These are phyloP conservation scores for Colletotrichum sp. DNA, from an alignment of 2,329 filamentous ascomycete species.

Conservation along the genomic window DNA sequence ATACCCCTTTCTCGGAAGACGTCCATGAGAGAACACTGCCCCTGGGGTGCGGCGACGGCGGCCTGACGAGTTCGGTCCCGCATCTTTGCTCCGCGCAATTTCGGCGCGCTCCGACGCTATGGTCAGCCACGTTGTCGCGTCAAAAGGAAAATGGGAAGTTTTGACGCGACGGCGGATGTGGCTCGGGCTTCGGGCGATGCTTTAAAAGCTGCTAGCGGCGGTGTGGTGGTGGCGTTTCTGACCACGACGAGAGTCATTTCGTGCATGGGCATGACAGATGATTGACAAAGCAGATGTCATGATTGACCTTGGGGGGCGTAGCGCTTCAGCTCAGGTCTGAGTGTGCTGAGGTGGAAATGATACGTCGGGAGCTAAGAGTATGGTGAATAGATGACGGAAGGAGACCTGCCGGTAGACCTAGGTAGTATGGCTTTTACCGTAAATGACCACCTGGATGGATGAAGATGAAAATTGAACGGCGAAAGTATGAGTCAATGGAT, in stretches of 20 bases:
- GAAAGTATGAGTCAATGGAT: rapidly evolving
- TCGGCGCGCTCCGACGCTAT: background rate
- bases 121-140: background rate
- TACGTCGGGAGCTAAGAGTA: background rate
- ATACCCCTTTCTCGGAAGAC: background rate
- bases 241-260: background rate
- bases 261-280: background rate
- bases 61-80: background rate
- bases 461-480: background rate
- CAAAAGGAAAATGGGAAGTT: background rate
- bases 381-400: background rate
- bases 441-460: no score
- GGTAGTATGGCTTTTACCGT: rapidly evolving
- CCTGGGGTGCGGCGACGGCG: background rate
- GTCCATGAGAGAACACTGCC: background rate
- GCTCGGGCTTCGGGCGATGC: background rate
- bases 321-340: rapidly evolving
- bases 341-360: background rate
- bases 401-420: background rate
- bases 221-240: background rate
- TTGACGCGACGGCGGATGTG: background rate
- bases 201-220: background rate
- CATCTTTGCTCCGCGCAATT: background rate
- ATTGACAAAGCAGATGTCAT: background rate
- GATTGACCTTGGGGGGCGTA: background rate